Percentiles rank a stretch among this genome's conserved stretches.
Evolutionary conservation across 2,329 filamentous ascomycete genomes (phyloP).

Genomic region (Botrytis hyacinthi): DNA sequence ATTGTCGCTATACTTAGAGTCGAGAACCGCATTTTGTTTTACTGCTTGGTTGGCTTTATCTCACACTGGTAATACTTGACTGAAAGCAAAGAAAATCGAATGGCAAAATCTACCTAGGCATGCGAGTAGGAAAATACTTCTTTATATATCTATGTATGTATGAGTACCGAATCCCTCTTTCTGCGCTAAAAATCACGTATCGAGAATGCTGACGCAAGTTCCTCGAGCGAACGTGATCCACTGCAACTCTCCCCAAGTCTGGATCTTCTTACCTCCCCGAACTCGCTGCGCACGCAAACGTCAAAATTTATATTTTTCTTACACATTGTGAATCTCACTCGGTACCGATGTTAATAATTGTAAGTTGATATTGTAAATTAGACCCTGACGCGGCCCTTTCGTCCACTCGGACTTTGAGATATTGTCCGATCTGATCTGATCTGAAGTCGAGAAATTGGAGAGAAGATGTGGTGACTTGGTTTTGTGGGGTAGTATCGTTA

Average conservation of each 20-base stretch:
- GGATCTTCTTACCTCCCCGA: background rate
- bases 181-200: background rate
- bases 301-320: background rate
- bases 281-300: too few species aligned
- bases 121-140: background rate
- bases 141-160: background rate
- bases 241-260: background rate
- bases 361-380: background rate
- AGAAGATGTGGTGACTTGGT: too few species aligned
- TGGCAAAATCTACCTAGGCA: accelerated
- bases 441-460: too few species aligned
- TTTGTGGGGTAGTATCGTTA: too few species aligned
- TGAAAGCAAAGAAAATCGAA: accelerated
- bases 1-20: background rate
- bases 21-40: background rate
- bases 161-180: background rate
- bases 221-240: background rate
- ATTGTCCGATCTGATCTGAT: too few species aligned
- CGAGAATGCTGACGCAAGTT: background rate
- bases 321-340: accelerated
- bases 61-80: too few species aligned
- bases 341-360: too few species aligned
- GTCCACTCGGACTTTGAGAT: background rate
- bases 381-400: background rate
- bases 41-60: too few species aligned